Base-by-base conservation (phyloP, 2,329 filamentous ascomycete species). In the Trichoderma sp. region DNA sequence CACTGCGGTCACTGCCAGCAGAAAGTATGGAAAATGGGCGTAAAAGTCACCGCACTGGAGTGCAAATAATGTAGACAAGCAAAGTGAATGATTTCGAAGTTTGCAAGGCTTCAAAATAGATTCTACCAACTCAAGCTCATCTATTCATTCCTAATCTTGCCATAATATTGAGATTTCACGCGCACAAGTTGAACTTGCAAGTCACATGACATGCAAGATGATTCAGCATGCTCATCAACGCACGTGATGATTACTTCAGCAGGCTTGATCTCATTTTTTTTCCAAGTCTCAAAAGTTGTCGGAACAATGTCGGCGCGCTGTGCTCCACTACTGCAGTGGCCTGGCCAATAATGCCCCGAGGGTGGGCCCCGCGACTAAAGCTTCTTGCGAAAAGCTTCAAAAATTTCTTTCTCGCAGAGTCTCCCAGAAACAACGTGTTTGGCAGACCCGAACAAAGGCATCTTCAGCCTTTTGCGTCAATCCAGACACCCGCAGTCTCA, bases 321-420 rank as follows among this genome's bases (percentile, higher is more conserved):
- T 21, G 52, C 34, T 59, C 63, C 17, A 34, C 30, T 7, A 10
- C 17, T 1, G 19, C 44, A 44, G 2, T 0, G 26, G 17, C 52
- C 63, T 69, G 67, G 61, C 70, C 62, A 56, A 61, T 52, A 65
- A 67, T 61, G 64, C 67, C 21, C 34, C 59, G 9, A 39, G n/a
- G 39, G 63, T 67, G 68, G 70, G 57, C 56, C 19, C 48, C 34
- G 60, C 26, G 47, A 63, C 64, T 64, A 69, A 71, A 67, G 67
- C 68, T 69, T 67, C 63, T 58, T 67, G 65, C 63, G 63, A 67
- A 69, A 70, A 76, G 74, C 75, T 78, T 76, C 73, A 76, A 77
- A 78, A 78, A 76, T 73, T 74, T 77, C 74, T 76, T 74, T 73
- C 70, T 68, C 68, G 65, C 69, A 63, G 66, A 68, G 62, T 60